phyloP scores from a whole-genome alignment of 2,329 filamentous ascomycete genomes.

The Claviceps maximensis region DNA sequence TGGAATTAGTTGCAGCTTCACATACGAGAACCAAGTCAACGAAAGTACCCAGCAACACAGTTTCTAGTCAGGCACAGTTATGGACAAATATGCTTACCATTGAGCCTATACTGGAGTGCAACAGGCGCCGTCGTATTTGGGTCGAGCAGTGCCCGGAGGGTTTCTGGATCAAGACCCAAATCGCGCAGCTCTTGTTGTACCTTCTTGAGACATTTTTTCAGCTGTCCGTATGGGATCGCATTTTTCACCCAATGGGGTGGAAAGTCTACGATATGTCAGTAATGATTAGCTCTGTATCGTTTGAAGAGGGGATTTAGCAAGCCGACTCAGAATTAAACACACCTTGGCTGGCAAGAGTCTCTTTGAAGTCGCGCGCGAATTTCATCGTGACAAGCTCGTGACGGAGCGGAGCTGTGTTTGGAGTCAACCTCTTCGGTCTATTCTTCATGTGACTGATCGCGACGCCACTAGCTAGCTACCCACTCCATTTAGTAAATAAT shows the following conservation, averaged over 20 bases:
- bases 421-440: neutral
- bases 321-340: slow-evolving; percentile 3
- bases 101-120: slow-evolving; percentile 41
- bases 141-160: slow-evolving; percentile 51
- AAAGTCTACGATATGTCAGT: slow-evolving; percentile 37
- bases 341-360: slow-evolving; percentile 52
- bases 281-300: neutral
- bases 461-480: neutral
- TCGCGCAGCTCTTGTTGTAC: slow-evolving; percentile 57
- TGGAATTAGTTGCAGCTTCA: slow-evolving; percentile 25
- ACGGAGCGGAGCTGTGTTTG: neutral
- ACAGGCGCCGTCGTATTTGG: slow-evolving; percentile 32
- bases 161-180: slow-evolving; percentile 60
- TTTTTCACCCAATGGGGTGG: slow-evolving; percentile 58
- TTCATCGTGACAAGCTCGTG: slow-evolving; percentile 47
- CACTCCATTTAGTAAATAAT: neutral
- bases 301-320: neutral
- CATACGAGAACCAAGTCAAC: neutral
- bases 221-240: slow-evolving; percentile 69
- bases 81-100: slow-evolving; percentile 22
- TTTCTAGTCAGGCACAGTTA: neutral
- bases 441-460: neutral
- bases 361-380: slow-evolving; percentile 68
- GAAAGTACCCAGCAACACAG: neutral
- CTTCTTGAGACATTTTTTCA: slow-evolving; percentile 82